Evolutionary conservation across 2,329 filamentous ascomycete species (phyloP).

Genomic region (Fusarium palustre): DNA sequence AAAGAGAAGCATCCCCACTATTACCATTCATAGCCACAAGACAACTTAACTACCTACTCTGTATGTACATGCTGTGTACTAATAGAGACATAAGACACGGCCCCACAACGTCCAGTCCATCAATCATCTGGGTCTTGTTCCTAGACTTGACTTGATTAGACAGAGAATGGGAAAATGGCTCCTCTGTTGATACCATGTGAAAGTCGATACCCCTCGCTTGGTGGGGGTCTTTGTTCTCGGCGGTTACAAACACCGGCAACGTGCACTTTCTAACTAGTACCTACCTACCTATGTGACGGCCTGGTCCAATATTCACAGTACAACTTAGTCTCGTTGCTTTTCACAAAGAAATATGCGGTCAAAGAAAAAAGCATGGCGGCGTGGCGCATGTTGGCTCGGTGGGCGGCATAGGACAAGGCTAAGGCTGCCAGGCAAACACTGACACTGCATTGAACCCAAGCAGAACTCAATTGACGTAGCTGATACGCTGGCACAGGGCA

Average conservation of each 20-base stretch:
- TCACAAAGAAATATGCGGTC: slow-evolving; percentile 19
- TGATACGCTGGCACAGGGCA: slow-evolving; percentile 16
- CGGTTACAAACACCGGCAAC: slow-evolving; percentile 37
- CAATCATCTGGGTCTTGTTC: slow-evolving; percentile 30
- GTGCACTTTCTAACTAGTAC: slow-evolving; percentile 16
- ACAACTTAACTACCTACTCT: slow-evolving; percentile 32
- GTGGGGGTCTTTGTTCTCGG: slow-evolving; percentile 11
- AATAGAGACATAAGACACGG: slow-evolving; percentile 34
- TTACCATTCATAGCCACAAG: slow-evolving; percentile 11
- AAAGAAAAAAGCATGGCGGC: slow-evolving; percentile 3
- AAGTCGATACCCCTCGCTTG: slow-evolving; percentile 33
- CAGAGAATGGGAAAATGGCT: slow-evolving; percentile 11
- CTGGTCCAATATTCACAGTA: background rate
- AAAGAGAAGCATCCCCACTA: slow-evolving; percentile 29
- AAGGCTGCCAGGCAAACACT: slow-evolving; percentile 16
- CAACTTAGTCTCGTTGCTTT: background rate
- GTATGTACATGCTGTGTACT: too few relatives aligned
- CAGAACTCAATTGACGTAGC: slow-evolving; percentile 26
- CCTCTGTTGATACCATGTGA: slow-evolving; percentile 35
- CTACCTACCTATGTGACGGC: too few relatives aligned
- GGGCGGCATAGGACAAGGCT: slow-evolving; percentile 5
- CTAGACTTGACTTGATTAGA: slow-evolving; percentile 38
- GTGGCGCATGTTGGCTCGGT: slow-evolving; percentile 5
- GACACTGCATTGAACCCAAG: slow-evolving; percentile 27
- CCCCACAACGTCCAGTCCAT: slow-evolving; percentile 32